Evolutionary conservation across 1,284 basidiomycete genomes (phyloP).

Genomic region (Nidula niveotomentosa): DNA sequence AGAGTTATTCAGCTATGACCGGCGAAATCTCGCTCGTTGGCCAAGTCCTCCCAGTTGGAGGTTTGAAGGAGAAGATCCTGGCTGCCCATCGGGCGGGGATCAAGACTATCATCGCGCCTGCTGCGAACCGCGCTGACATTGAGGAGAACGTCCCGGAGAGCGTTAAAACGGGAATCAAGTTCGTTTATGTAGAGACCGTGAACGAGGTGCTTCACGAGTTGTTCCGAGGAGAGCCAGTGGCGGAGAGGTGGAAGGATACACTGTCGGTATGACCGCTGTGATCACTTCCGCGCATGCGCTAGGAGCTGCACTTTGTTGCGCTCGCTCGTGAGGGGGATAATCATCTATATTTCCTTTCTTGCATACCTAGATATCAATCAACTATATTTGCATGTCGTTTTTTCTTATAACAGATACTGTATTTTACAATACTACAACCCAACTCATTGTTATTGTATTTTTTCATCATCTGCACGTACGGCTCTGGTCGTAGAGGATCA

Average conservation of each 20-base stretch:
- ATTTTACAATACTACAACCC: too few species aligned
- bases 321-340: too few species aligned
- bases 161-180: constrained; percentile 90
- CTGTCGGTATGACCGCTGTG: constrained; percentile 8
- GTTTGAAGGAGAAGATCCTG: constrained; percentile 94
- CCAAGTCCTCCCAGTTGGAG: constrained; percentile 91
- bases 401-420: too few species aligned
- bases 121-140: constrained; percentile 87
- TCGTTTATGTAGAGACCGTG: constrained; percentile 93
- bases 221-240: constrained; percentile 63
- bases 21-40: constrained; percentile 93
- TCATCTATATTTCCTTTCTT: too few species aligned
- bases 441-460: too few species aligned
- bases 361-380: too few species aligned
- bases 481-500: too few species aligned
- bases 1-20: constrained; percentile 74
- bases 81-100: constrained; percentile 94
- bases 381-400: too few species aligned
- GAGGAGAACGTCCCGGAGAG: constrained; percentile 92
- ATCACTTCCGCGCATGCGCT: too few species aligned
- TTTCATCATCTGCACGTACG: too few species aligned
- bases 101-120: constrained; percentile 87
- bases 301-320: too few species aligned
- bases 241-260: constrained; percentile 65
- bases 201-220: constrained; percentile 86